phyloP scores from a whole-genome alignment of 1,284 basidiomycete species.

The Sporisorium iseilematis-ciliati region DNA sequence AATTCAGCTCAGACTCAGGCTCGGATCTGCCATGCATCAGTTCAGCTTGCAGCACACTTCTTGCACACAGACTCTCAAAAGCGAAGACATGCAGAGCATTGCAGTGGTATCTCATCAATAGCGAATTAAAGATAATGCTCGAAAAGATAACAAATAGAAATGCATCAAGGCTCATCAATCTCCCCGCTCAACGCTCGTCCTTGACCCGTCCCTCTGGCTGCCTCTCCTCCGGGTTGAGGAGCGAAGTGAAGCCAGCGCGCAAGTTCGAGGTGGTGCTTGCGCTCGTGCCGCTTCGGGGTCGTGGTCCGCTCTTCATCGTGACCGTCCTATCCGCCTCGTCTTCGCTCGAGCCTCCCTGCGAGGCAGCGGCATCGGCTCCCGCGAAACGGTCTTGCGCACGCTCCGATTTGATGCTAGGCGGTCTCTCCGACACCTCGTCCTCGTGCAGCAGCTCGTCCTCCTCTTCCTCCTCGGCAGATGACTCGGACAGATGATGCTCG shows the following conservation, averaged over 20 bases:
- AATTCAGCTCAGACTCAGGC: no score
- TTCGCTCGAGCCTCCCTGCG: constrained; percentile 21
- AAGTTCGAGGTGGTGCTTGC: constrained; percentile 35
- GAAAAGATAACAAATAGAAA: no score
- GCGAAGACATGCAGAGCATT: no score
- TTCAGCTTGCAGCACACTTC: no score
- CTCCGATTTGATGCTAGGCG: constrained; percentile 1
- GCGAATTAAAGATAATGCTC: no score
- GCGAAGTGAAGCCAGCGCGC: constrained; percentile 37
- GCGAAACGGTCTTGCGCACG: constrained; percentile 6
- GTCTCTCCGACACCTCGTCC: constrained; percentile 7
- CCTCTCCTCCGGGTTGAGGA: constrained; percentile 37
- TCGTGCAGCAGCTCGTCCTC: constrained; percentile 40
- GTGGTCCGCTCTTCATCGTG: constrained; percentile 28
- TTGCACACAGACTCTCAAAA: no score
- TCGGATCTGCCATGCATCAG: no score
- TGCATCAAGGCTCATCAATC: neutral
- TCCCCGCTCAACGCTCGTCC: constrained; percentile 24
- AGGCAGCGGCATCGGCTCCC: constrained; percentile 10
- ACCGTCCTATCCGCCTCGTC: constrained; percentile 44
- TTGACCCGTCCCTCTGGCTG: constrained; percentile 20
- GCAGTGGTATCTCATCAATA: no score
- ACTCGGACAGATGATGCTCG: constrained; percentile 39
- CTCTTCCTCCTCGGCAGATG: constrained; percentile 43
- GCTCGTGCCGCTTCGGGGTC: constrained; percentile 32